These are phyloP conservation scores for Leccinum longicurvipes DNA, from an alignment of 768 basidiomycete genomes.

Conservation along the genomic window DNA sequence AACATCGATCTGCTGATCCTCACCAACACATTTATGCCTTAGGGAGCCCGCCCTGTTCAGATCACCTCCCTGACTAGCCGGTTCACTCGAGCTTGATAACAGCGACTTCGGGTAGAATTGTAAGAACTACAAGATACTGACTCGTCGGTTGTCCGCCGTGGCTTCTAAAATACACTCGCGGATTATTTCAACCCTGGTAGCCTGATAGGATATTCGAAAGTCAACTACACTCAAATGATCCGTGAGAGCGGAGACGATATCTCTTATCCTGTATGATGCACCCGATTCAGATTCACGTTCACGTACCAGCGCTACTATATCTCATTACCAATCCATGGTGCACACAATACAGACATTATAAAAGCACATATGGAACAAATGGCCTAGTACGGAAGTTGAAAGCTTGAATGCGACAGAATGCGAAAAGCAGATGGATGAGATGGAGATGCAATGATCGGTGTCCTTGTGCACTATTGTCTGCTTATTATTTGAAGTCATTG, in stretches of 20 bases:
- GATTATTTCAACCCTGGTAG: not conserved
- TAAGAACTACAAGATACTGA: too few relatives aligned
- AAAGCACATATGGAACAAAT: slow-evolving; percentile 30
- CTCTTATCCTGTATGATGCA: not conserved
- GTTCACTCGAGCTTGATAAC: slow-evolving; percentile 60
- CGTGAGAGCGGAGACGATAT: not conserved
- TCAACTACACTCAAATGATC: not conserved
- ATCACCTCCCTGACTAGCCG: slow-evolving; percentile 63
- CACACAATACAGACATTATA: slow-evolving; percentile 33
- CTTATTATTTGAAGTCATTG: slow-evolving; percentile 44
- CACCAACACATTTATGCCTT: slow-evolving; percentile 4
- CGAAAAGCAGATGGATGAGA: slow-evolving; percentile 26
- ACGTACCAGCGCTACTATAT: slow-evolving; percentile 32
- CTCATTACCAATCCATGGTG: slow-evolving; percentile 25
- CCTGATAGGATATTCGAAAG: not conserved
- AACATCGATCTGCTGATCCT: not conserved
- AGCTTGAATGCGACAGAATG: slow-evolving; percentile 23
- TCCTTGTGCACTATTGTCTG: slow-evolving; percentile 14
- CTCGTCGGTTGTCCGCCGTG: too few relatives aligned
- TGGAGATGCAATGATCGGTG: slow-evolving; percentile 14
- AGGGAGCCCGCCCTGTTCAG: slow-evolving; percentile 65
- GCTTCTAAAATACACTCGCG: not conserved
- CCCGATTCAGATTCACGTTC: slow-evolving; percentile 27
- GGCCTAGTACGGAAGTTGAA: slow-evolving; percentile 14
- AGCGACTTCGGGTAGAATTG: too few relatives aligned